These are phyloP conservation scores for Pseudozyma sp. DNA, from an alignment of 1,284 basidiomycete species.

Conservation along the genomic window DNA sequence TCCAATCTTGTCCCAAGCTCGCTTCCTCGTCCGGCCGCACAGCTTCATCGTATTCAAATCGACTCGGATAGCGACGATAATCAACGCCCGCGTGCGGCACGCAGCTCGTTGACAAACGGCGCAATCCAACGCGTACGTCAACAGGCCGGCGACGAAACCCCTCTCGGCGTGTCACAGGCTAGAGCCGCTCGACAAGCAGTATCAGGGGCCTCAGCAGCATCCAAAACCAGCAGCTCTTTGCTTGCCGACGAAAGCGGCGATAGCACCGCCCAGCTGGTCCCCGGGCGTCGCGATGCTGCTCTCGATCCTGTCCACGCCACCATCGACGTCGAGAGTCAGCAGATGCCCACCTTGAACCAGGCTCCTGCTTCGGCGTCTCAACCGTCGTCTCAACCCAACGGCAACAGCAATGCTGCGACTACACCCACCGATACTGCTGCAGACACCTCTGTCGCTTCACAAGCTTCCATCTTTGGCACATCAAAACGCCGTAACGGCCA, in stretches of 20 bases:
- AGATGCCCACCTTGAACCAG: slow-evolving; percentile 22
- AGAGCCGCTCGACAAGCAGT: slow-evolving; percentile 29
- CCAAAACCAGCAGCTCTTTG: slow-evolving; percentile 17
- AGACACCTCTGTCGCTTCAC: slow-evolving; percentile 22
- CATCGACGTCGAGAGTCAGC: slow-evolving; percentile 39
- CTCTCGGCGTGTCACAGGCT: slow-evolving; percentile 40
- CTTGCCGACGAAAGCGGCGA: slow-evolving; percentile 38
- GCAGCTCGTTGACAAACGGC: slow-evolving; percentile 41
- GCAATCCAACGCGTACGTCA: slow-evolving; percentile 43
- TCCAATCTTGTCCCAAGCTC: slow-evolving; percentile 30
- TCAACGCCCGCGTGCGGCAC: slow-evolving; percentile 25
- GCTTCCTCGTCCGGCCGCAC: slow-evolving; percentile 34
- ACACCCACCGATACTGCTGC: neutral
- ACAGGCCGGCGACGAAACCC: slow-evolving; percentile 45
- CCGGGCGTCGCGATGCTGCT: slow-evolving; percentile 24
- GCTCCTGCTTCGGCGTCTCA: neutral
- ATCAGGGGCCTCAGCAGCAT: slow-evolving; percentile 3
- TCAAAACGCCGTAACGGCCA: slow-evolving; percentile 28
- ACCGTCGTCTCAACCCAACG: neutral
- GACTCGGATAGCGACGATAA: slow-evolving; percentile 8
- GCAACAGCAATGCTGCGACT: neutral
- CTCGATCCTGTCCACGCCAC: slow-evolving; percentile 13
- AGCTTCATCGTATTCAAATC: slow-evolving; percentile 10
- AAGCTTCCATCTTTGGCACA: slow-evolving; percentile 38
- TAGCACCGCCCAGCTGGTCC: slow-evolving; percentile 32